phyloP scores from a whole-genome alignment of 257 asterid species.

The Verbascum thapsus region DNA sequence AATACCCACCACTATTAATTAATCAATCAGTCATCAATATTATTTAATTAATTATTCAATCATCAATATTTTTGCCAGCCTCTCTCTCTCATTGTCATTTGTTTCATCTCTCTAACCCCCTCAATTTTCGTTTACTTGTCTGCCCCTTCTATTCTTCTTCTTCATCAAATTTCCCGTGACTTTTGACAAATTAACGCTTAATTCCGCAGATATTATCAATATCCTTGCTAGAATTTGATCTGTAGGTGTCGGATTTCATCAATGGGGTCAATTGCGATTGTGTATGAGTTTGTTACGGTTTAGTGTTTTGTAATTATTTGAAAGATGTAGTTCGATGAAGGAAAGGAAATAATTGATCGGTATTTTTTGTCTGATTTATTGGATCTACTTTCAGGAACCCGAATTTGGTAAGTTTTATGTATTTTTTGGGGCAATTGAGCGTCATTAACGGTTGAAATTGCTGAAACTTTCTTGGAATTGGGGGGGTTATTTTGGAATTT shows the following conservation, averaged over 20 bases:
- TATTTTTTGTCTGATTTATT: slow-evolving; percentile 21
- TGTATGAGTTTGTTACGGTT: slow-evolving; percentile 50
- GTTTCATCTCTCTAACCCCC: slow-evolving; percentile 26
- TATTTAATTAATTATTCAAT: too few relatives aligned
- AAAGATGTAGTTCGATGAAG: slow-evolving; percentile 42
- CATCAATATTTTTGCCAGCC: too few relatives aligned
- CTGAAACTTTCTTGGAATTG: slow-evolving; percentile 1
- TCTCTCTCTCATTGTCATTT: too few relatives aligned
- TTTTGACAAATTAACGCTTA: too few relatives aligned
- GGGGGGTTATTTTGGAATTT: slow-evolving; percentile 17
- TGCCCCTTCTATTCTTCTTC: not conserved
- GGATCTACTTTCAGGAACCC: slow-evolving; percentile 28
- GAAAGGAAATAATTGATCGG: slow-evolving; percentile 13
- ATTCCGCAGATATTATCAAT: too few relatives aligned
- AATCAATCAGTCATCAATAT: too few relatives aligned
- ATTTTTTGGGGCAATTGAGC: slow-evolving; percentile 16
- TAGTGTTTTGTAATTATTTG: slow-evolving; percentile 27
- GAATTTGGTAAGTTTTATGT: slow-evolving; percentile 7
- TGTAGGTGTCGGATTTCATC: slow-evolving; percentile 8
- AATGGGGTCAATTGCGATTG: slow-evolving; percentile 34
- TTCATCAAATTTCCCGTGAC: not conserved
- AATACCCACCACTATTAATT: too few relatives aligned
- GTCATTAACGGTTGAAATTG: slow-evolving; percentile 24
- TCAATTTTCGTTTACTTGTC: slow-evolving; percentile 41
- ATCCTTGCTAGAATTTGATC: not conserved